These are phyloP conservation scores for Venturia carpophila DNA, from an alignment of 2,329 filamentous ascomycete species.

Conservation along the genomic window DNA sequence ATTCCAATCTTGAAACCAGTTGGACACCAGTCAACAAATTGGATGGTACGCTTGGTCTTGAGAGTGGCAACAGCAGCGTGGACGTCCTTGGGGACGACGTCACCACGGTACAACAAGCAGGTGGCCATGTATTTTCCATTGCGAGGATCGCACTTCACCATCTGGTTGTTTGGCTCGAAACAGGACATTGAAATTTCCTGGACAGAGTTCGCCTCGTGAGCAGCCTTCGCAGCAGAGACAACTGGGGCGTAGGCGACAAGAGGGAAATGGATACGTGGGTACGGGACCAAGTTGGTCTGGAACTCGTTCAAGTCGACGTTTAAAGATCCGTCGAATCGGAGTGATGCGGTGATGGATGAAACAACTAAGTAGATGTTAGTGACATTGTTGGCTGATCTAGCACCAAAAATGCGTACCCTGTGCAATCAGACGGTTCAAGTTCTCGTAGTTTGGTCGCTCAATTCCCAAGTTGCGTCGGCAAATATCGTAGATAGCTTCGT, in stretches of 20 bases:
- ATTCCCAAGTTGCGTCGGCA: constrained; percentile 96
- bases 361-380: constrained; percentile 57
- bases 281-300: constrained; percentile 99
- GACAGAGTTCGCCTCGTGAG: constrained; percentile 96
- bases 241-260: constrained; percentile 94
- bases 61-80: constrained; percentile 87
- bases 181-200: constrained; percentile 98
- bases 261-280: constrained; percentile 98
- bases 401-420: constrained; percentile 57
- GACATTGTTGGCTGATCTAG: neutral
- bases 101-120: constrained; percentile 94
- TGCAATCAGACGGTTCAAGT: constrained; percentile 96
- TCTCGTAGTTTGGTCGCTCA: constrained; percentile 96
- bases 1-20: constrained; percentile 99
- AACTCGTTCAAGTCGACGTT: constrained; percentile 99
- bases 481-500: constrained; percentile 99
- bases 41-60: constrained; percentile 98
- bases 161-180: constrained; percentile 99
- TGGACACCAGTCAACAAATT: constrained; percentile 99
- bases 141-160: constrained; percentile 98
- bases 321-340: constrained; percentile 96
- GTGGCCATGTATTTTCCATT: constrained; percentile 99
- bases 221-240: constrained; percentile 88
- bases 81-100: constrained; percentile 94
- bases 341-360: constrained; percentile 94